phyloP scores from a whole-genome alignment of 2,329 filamentous ascomycete genomes.

The Diplocarpon rosae region DNA sequence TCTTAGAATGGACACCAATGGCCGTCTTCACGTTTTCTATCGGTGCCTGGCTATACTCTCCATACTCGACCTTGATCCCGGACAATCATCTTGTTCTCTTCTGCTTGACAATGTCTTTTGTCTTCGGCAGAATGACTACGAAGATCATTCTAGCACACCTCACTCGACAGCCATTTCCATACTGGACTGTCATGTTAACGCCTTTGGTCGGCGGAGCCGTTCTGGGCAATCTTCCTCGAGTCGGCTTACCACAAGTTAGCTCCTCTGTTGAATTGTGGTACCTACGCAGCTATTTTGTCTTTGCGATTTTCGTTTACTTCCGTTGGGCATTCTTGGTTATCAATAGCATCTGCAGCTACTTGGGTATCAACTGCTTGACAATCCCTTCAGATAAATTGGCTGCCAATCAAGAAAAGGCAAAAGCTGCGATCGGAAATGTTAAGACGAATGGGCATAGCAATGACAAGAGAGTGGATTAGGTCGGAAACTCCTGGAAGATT shows the following conservation, averaged over 20 bases:
- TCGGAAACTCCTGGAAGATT: not conserved
- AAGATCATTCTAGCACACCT: constrained; percentile 98
- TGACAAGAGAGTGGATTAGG: constrained; percentile 22
- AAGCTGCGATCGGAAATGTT: constrained; percentile 15
- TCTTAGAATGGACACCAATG: constrained; percentile 92
- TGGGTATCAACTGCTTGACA: constrained; percentile 91
- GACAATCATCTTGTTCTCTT: constrained; percentile 88
- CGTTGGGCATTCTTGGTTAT: constrained; percentile 89
- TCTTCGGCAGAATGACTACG: constrained; percentile 95
- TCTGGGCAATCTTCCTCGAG: constrained; percentile 67
- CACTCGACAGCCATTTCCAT: constrained; percentile 86
- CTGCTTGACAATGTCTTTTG: constrained; percentile 89
- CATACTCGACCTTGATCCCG: constrained; percentile 67
- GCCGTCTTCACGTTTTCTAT: constrained; percentile 65
- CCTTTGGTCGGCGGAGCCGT: constrained; percentile 80
- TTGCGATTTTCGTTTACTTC: constrained; percentile 78
- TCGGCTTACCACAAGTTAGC: constrained; percentile 60
- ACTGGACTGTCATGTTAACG: constrained; percentile 85
- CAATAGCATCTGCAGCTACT: constrained; percentile 78
- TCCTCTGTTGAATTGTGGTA: constrained; percentile 65
- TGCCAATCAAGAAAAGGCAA: constrained; percentile 21
- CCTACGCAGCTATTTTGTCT: constrained; percentile 72
- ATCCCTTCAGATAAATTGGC: constrained; percentile 51
- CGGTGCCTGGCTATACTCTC: constrained; percentile 79
- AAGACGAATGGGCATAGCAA: constrained; percentile 17